Percentiles rank a stretch among this genome's conserved stretches.
Evolutionary conservation across 257 asterid species (phyloP).

Genomic region (Nicotiana noctiflora): DNA sequence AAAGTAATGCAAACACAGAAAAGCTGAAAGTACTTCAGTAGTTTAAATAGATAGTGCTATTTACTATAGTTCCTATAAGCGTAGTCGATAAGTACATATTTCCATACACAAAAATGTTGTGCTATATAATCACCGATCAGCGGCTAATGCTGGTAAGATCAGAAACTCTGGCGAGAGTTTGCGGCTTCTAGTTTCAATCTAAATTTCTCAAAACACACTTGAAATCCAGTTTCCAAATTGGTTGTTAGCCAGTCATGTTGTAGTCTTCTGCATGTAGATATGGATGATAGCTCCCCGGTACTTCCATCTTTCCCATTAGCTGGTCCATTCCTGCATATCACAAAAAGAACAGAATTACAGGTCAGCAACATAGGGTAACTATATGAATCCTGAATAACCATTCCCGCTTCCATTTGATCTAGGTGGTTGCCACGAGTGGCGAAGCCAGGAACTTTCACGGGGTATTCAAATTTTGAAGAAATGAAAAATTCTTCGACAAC

Average conservation of each 20-base stretch:
- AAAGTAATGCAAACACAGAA: background rate
- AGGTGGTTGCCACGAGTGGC: background rate
- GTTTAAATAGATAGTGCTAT: background rate
- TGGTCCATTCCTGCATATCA: conserved; percentile 43
- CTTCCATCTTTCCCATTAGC: conserved; percentile 44
- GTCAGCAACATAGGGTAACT: background rate
- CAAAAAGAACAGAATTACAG: background rate
- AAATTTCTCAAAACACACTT: background rate
- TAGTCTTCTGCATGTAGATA: conserved; percentile 43
- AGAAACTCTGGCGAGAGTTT: background rate
- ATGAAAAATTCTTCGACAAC: too few species aligned
- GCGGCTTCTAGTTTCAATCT: background rate
- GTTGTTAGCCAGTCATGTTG: conserved; percentile 36
- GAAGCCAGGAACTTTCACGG: too few species aligned
- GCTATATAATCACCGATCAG: background rate
- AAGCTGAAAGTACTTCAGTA: background rate
- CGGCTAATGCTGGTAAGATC: background rate
- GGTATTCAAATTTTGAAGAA: too few species aligned
- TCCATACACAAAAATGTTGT: background rate
- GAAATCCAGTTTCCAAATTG: background rate
- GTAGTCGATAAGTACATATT: background rate
- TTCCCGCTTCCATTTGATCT: background rate
- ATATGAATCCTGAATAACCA: background rate
- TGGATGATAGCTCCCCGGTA: conserved; percentile 44
- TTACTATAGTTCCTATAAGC: conserved; percentile 1